A percentile compares a stretch with the other conserved stretches of the same genome.
These are phyloP conservation scores for Fagopyrum tataricum DNA, from an alignment of 148 eudicot genomes.

Conservation along the genomic window DNA sequence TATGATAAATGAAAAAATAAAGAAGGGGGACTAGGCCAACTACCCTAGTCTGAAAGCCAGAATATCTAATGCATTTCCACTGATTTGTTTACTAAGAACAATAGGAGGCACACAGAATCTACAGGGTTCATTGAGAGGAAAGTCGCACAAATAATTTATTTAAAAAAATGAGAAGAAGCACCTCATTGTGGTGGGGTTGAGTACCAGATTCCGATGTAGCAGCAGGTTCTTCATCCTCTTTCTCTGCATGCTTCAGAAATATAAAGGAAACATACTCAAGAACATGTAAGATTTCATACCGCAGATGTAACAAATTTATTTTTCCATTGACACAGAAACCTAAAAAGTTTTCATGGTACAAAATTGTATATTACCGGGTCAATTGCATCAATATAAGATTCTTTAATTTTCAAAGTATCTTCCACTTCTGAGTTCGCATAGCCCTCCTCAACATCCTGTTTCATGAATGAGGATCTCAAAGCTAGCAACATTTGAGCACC, in stretches of 20 bases:
- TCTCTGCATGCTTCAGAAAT: constrained; percentile 27
- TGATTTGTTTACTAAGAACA: not conserved
- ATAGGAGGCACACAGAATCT: not conserved
- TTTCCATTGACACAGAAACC: not conserved
- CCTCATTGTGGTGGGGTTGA: constrained; percentile 34
- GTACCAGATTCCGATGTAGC: constrained; percentile 28
- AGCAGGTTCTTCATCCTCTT: constrained; percentile 34
- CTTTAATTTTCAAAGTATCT: constrained; percentile 33
- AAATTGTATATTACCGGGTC: constrained; percentile 27
- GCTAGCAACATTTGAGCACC: constrained; percentile 5
- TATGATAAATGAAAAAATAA: not conserved
- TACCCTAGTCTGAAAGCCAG: not conserved
- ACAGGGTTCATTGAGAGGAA: not conserved
- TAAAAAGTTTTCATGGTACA: not conserved
- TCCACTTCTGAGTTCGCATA: constrained; percentile 29
- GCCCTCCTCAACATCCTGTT: constrained; percentile 40
- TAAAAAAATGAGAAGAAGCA: constrained; percentile 19
- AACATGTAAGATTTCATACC: constrained; percentile 12
- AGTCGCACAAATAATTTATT: not conserved
- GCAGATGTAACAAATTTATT: constrained; percentile 15
- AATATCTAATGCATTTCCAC: not conserved
- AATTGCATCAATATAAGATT: constrained; percentile 25
- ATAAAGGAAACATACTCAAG: constrained; percentile 12
- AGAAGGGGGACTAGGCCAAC: not conserved
- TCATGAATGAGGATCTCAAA: constrained; percentile 13